A percentile compares a stretch with the other conserved stretches of the same genome.
phyloP scores from a whole-genome alignment of 2,329 filamentous ascomycete genomes.

The Cercospora janseana region DNA sequence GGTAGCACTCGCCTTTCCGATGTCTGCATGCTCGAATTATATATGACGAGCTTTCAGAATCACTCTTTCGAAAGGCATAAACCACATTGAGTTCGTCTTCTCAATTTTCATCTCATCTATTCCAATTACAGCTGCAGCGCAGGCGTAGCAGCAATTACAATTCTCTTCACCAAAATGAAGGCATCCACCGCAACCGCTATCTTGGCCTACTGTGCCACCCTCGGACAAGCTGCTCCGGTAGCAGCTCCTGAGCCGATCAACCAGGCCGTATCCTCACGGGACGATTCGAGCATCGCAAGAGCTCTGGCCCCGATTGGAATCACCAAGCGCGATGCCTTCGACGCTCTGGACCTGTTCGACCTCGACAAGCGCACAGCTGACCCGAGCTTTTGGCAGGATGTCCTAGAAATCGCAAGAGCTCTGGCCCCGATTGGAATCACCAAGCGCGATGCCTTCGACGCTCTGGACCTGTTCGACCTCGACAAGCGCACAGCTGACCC shows the following conservation, averaged over 20 bases:
- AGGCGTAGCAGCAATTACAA: background rate
- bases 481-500: background rate
- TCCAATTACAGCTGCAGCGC: background rate
- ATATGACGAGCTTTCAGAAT: background rate
- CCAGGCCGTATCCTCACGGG: too few species aligned
- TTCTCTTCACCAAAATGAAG: background rate
- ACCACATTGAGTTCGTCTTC: conserved; percentile 1
- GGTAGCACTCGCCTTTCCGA: background rate
- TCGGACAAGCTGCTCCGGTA: background rate
- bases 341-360: background rate
- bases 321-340: background rate
- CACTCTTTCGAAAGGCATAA: background rate
- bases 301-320: background rate
- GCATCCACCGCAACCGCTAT: background rate
- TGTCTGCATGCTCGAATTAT: background rate
- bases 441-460: background rate
- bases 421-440: background rate
- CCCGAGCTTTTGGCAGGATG: background rate
- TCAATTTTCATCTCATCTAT: conserved; percentile 5
- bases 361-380: background rate
- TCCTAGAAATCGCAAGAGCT: background rate
- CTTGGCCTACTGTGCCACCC: background rate
- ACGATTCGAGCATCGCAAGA: background rate
- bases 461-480: background rate
- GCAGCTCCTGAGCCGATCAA: background rate